Base-by-base conservation (phyloP, 2,329 filamentous ascomycete species). In the Cadophora sp. region DNA sequence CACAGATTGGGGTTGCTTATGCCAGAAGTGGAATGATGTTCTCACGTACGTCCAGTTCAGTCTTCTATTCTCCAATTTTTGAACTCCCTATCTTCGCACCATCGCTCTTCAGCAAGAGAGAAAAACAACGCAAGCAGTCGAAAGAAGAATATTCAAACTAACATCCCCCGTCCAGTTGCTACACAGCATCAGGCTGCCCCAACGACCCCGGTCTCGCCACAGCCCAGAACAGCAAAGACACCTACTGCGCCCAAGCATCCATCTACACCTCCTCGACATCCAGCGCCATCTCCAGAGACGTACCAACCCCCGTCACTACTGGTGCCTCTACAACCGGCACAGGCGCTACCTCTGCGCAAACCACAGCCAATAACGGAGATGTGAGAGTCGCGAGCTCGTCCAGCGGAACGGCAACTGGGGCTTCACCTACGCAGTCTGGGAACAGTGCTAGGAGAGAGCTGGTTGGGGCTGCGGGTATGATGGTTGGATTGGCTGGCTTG, bases 111-210 rank as follows among this genome's bases (percentile, higher is more conserved):
- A 9, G 36, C 6, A 39, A 9, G 36, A 13, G 11, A 39, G 36
- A 39, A 13, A 9, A 13, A 33, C 30, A 5, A 39, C 4, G n/a
- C n/a, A 48, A 13, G n/a, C 18, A 8, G 18, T n/a, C n/a, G 9
- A 2, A 48, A 48, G 6, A 22, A 48, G n/a, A 48, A 11, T 13
- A n/a, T n/a, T 55, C 14, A 18, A 7, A 59, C 66, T 71, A 65
- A 70, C 69, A 68, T 51, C 18, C 13, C 16, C 8, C 0, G n/a
- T 27, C 47, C 33, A 4, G 24, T 22, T 22, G 9, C 16, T 66
- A 66, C 84, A 82, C 39, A 90, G 88, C 83, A 89, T 88, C 80
- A 84, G 87, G 88, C 81, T 90, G 88, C 80, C 86, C 87, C 62
- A 77, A 80, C 70, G 81, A 84, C 73, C 69, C 79, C 18, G 77